These are phyloP conservation scores for Hirsutella rhossiliensis DNA, from an alignment of 2,329 filamentous ascomycete genomes.

Conservation along the genomic window DNA sequence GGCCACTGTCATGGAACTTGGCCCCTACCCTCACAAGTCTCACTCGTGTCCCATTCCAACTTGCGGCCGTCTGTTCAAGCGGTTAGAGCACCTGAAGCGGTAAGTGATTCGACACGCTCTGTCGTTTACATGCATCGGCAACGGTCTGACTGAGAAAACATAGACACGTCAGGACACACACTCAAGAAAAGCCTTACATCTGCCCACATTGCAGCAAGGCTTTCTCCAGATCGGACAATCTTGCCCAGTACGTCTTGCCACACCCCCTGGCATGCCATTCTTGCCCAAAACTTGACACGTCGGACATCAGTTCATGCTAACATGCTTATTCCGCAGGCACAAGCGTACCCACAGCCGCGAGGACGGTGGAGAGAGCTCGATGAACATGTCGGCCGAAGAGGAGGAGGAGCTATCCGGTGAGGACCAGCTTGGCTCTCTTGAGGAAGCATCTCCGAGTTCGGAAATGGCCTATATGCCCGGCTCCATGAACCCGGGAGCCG, in stretches of 20 bases:
- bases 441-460: conserved; percentile 65
- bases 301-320: conserved; percentile 14
- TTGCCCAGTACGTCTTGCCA: conserved; percentile 84
- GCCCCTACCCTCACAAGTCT: conserved; percentile 93
- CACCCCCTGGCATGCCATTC: too few species aligned
- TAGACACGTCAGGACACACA: conserved; percentile 98
- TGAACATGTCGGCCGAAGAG: conserved; percentile 67
- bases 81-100: conserved; percentile 97
- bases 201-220: conserved; percentile 98
- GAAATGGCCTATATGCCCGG: conserved; percentile 49
- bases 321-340: conserved; percentile 54
- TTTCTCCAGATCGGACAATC: conserved; percentile 96
- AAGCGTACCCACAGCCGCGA: conserved; percentile 62
- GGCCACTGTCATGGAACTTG: conserved; percentile 91
- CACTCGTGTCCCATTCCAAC: conserved; percentile 99
- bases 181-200: conserved; percentile 95
- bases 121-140: too few species aligned
- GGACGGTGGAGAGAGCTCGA: conserved; percentile 41
- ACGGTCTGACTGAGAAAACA: conserved; percentile 9
- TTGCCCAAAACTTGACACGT: too few species aligned
- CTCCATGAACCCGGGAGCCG: conserved; percentile 35
- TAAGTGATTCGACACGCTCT: conserved; percentile 47
- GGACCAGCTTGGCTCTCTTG: conserved; percentile 69
- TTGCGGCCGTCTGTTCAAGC: conserved; percentile 94
- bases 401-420: conserved; percentile 75